Evolutionary conservation across 2,329 filamentous ascomycete genomes (phyloP).

Genomic region (Aspergillus intermedius): DNA sequence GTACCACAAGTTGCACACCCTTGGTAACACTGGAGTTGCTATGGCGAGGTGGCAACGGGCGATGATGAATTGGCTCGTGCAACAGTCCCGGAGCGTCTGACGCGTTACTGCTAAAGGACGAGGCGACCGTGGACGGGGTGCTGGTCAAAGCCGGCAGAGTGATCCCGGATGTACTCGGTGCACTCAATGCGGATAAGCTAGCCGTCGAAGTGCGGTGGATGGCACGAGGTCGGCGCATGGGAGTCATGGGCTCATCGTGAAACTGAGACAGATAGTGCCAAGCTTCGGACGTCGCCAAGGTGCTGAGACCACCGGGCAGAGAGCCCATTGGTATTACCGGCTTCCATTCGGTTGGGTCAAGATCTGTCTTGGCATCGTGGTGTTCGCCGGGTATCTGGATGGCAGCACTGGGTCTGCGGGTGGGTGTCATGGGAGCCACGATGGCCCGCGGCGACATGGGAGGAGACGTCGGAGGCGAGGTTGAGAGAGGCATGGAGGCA

Average conservation of each 20-base stretch:
- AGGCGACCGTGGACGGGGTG: constrained; percentile 33
- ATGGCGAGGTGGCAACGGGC: constrained; percentile 35
- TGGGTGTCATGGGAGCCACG: constrained; percentile 32
- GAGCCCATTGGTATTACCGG: constrained; percentile 32
- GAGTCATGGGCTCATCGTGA: constrained; percentile 24
- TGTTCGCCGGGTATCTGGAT: constrained; percentile 35
- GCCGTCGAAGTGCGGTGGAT: constrained; percentile 20
- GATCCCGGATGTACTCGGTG: constrained; percentile 7
- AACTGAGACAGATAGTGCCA: constrained; percentile 41
- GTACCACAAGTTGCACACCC: constrained; percentile 36
- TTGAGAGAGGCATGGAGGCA: constrained; percentile 20
- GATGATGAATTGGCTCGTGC: constrained; percentile 22
- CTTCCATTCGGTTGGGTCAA: constrained; percentile 47
- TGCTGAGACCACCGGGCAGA: constrained; percentile 6
- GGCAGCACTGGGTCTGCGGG: constrained; percentile 16
- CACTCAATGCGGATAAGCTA: constrained; percentile 27
- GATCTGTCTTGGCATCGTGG: constrained; percentile 38
- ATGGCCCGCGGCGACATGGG: constrained; percentile 32
- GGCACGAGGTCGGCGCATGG: constrained; percentile 13
- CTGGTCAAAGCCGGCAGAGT: constrained; percentile 27
- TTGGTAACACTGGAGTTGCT: constrained; percentile 22
- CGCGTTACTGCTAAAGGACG: constrained; percentile 32
- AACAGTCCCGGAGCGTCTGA: constrained; percentile 26
- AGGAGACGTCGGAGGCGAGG: constrained; percentile 28
- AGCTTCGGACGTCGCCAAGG: constrained; percentile 33